Evolutionary conservation across 108 stramenopile species (phyloP).

Genomic region (Parietichytrium sp.): DNA sequence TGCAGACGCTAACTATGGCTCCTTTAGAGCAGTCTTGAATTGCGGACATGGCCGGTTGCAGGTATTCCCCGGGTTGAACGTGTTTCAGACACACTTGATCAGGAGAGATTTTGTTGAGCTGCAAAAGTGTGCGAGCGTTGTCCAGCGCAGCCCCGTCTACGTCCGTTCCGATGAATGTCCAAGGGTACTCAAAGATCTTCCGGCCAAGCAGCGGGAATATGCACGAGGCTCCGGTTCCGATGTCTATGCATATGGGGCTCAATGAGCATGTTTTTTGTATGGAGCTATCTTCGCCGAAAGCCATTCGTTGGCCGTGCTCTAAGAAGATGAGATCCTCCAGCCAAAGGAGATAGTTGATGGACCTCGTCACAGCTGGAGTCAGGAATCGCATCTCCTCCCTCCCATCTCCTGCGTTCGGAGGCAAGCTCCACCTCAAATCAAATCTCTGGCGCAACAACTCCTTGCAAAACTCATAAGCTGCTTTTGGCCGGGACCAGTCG

Average conservation of each 20-base stretch:
- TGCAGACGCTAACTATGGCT: background rate
- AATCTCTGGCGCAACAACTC: no score
- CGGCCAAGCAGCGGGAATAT: background rate
- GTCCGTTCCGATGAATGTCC: conserved; percentile 4
- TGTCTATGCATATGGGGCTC: background rate
- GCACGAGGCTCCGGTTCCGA: conserved; percentile 25
- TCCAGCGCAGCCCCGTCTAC: background rate
- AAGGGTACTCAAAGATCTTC: background rate
- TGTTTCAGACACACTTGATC: background rate
- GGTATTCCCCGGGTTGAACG: background rate
- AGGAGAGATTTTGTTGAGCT: background rate
- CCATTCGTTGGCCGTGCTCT: no score
- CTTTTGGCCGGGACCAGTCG: no score
- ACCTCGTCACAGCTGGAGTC: background rate
- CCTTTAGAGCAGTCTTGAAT: background rate
- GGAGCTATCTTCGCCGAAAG: background rate
- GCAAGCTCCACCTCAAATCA: no score
- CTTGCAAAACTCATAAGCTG: no score
- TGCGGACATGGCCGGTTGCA: background rate
- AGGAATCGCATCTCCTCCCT: background rate
- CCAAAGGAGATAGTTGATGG: conserved; percentile 14
- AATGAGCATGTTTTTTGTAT: no score
- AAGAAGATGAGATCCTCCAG: background rate
- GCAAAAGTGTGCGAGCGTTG: background rate
- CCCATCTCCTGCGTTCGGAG: no score